Conservation (phyloP, 768 basidiomycete species). For the Naganishia vishniacii region DNA sequence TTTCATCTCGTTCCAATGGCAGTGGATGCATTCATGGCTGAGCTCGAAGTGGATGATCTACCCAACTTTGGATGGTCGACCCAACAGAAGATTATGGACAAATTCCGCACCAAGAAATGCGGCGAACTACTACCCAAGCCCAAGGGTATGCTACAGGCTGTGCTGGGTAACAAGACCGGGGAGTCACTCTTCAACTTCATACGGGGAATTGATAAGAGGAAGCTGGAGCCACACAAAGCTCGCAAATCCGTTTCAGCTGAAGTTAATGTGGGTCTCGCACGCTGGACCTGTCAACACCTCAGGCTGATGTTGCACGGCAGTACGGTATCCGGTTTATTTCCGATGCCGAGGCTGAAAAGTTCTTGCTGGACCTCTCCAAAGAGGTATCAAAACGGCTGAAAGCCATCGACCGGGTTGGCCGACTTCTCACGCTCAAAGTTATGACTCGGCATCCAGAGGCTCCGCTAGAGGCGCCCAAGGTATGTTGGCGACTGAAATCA, state of each 20-base stretch:
- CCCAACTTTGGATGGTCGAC: constrained; percentile 79
- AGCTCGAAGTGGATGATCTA: constrained; percentile 59
- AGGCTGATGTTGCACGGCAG: constrained; percentile 50
- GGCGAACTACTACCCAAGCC: constrained; percentile 64
- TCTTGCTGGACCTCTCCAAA: constrained; percentile 67
- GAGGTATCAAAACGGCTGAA: constrained; percentile 72
- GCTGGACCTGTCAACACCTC: background rate
- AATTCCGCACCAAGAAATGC: constrained; percentile 65
- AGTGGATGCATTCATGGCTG: constrained; percentile 38
- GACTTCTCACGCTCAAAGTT: constrained; percentile 74
- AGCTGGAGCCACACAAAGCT: constrained; percentile 74
- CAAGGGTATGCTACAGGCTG: constrained; percentile 62
- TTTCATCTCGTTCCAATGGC: constrained; percentile 61
- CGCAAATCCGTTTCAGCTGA: constrained; percentile 90
- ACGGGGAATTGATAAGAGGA: constrained; percentile 73
- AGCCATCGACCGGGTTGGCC: constrained; percentile 63
- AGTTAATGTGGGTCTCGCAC: constrained; percentile 70
- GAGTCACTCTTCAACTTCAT: constrained; percentile 78
- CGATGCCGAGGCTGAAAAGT: constrained; percentile 71
- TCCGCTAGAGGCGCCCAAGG: constrained; percentile 85
- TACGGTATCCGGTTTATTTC: constrained; percentile 92
- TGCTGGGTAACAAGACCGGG: constrained; percentile 72
- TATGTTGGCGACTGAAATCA: constrained; percentile 47
- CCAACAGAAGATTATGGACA: constrained; percentile 71
- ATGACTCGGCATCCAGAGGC: constrained; percentile 81